Percentiles rank a stretch among this genome's conserved stretches.
Conservation (phyloP, 805 yeast genomes). For the Cyberlindnera japonica region DNA sequence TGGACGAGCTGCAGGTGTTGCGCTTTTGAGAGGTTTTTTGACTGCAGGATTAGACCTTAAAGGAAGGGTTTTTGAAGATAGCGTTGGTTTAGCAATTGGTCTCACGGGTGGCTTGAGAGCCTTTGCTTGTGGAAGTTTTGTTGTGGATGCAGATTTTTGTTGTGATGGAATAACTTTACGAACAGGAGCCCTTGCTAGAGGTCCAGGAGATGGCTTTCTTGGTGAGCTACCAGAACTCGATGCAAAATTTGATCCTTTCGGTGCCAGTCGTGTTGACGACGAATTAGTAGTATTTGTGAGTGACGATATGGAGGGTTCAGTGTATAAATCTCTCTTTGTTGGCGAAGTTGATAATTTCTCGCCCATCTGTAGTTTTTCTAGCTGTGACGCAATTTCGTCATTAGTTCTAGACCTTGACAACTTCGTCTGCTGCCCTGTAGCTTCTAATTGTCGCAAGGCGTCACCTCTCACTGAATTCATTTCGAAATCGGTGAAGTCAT, state of each 20-base stretch:
- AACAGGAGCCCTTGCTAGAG: conserved; percentile 1
- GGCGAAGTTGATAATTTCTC: conserved; percentile 10
- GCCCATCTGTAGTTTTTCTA: background rate
- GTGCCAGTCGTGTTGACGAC: conserved; percentile 1
- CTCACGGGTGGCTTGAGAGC: conserved; percentile 5
- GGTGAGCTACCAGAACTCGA: conserved; percentile 4
- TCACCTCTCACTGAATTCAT: conserved; percentile 22
- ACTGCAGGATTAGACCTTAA: conserved; percentile 4
- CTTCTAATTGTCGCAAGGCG: conserved; percentile 26
- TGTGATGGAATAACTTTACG: conserved; percentile 8
- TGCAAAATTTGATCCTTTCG: background rate
- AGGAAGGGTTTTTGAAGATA: conserved; percentile 6
- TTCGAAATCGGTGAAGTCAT: conserved; percentile 22
- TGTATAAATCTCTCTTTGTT: conserved; percentile 3
- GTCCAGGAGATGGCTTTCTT: conserved; percentile 8
- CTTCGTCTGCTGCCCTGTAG: conserved; percentile 22
- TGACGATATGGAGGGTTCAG: conserved; percentile 2
- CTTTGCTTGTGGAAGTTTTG: conserved; percentile 10
- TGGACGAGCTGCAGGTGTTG: conserved; percentile 3
- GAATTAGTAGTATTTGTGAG: no score
- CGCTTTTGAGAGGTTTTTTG: conserved; percentile 9
- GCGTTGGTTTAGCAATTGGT: conserved; percentile 7
- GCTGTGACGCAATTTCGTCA: conserved; percentile 8
- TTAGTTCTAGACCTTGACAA: conserved; percentile 16
- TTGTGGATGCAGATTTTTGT: conserved; percentile 13